Evolutionary conservation across 805 yeast genomes (phyloP).

Genomic region (Pichia cabralensis): DNA sequence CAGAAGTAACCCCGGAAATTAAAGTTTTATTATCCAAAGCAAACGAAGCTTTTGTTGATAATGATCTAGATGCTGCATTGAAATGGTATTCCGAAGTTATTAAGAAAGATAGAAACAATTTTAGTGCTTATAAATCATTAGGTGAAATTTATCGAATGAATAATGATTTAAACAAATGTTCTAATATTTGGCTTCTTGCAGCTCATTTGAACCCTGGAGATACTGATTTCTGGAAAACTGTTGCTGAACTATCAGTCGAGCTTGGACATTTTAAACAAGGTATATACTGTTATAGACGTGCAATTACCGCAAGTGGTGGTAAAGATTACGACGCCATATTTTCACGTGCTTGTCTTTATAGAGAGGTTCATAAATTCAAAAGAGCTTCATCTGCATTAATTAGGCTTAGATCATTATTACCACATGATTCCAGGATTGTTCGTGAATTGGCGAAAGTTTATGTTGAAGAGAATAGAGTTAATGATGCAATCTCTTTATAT

Average conservation of each 20-base stretch:
- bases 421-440: constrained; percentile 48
- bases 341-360: constrained; percentile 57
- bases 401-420: constrained; percentile 43
- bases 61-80: constrained; percentile 51
- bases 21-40: constrained; percentile 57
- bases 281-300: constrained; percentile 63
- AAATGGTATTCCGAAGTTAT: constrained; percentile 58
- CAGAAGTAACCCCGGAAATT: constrained; percentile 64
- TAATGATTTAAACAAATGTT: constrained; percentile 60
- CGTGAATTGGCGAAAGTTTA: constrained; percentile 48
- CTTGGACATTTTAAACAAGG: constrained; percentile 70
- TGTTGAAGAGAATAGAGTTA: constrained; percentile 47
- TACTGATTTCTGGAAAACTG: constrained; percentile 65
- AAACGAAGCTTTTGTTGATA: constrained; percentile 66
- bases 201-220: constrained; percentile 72
- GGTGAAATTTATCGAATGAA: constrained; percentile 73
- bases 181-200: constrained; percentile 74
- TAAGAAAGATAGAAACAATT: constrained; percentile 65
- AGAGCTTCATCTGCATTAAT: constrained; percentile 70
- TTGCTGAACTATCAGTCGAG: constrained; percentile 58
- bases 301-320: constrained; percentile 34
- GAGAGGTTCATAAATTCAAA: constrained; percentile 54
- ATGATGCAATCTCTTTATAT: constrained; percentile 69
- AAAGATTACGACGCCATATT: constrained; percentile 47
- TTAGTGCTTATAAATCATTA: constrained; percentile 76